A percentile compares a stretch with the other conserved stretches of the same genome.
phyloP scores from a whole-genome alignment of 2,329 filamentous ascomycete species.

The Ramularia collo-cygni region DNA sequence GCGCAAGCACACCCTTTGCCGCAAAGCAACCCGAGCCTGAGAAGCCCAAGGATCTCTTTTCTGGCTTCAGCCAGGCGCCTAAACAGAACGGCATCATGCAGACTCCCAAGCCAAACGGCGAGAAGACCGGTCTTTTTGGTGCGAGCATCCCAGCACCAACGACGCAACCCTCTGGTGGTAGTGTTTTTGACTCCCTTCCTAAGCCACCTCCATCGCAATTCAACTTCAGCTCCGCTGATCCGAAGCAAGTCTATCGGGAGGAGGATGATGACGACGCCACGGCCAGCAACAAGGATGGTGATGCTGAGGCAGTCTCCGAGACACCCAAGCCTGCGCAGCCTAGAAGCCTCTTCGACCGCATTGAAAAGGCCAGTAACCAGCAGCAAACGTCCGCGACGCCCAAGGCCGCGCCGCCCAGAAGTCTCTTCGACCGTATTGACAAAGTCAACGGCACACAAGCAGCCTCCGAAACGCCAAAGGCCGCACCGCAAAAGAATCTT shows the following conservation, averaged over 20 bases:
- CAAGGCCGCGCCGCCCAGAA: constrained; percentile 7
- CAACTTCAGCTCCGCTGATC: constrained; percentile 15
- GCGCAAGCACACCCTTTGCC: not conserved
- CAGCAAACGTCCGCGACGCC: constrained; percentile 9
- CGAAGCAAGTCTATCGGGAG: constrained; percentile 12
- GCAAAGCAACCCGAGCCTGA: too few species aligned
- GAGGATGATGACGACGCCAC: constrained; percentile 14
- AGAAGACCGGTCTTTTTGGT: constrained; percentile 14
- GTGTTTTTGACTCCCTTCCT: constrained; percentile 14
- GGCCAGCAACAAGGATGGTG: too few species aligned
- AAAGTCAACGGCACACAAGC: too few species aligned
- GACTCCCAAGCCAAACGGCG: constrained; percentile 3
- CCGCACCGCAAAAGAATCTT: constrained; percentile 8
- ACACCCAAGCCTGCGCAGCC: constrained; percentile 4
- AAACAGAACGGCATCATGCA: too few species aligned
- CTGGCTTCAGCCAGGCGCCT: too few species aligned
- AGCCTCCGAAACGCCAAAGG: constrained; percentile 3
- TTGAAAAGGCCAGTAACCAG: constrained; percentile 5
- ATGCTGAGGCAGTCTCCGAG: not conserved
- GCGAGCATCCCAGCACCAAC: constrained; percentile 3
- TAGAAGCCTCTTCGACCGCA: constrained; percentile 17
- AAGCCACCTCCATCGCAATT: constrained; percentile 11
- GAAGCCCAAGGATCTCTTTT: too few species aligned
- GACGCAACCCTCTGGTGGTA: constrained; percentile 3
- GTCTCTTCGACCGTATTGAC: too few species aligned